phyloP scores from a whole-genome alignment of 192 early-diverging fungal genomes.

The Paraglomus occultum region DNA sequence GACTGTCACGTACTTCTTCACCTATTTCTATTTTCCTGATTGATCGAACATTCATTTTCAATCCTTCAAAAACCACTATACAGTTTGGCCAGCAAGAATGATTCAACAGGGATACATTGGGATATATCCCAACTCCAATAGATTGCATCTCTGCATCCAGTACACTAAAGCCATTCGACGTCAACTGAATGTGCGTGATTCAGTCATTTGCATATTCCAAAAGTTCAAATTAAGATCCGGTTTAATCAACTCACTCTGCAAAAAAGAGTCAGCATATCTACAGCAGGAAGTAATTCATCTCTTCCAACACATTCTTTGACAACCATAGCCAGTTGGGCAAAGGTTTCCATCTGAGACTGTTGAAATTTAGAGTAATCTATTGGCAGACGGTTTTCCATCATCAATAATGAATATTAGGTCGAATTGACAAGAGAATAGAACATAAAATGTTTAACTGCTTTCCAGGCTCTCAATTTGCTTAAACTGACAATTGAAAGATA shows the following conservation, averaged over 20 bases:
- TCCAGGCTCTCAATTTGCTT: conserved; percentile 22
- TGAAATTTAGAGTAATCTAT: conserved; percentile 34
- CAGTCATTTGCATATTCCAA: background rate
- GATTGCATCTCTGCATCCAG: conserved; percentile 41
- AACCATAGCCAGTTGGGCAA: conserved; percentile 45
- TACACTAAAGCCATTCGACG: conserved; percentile 43
- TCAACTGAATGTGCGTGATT: conserved; percentile 27
- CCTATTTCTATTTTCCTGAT: conserved; percentile 35
- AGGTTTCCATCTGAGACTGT: conserved; percentile 33
- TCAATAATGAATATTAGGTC: background rate
- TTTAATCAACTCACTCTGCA: conserved; percentile 35
- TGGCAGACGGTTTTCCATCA: background rate
- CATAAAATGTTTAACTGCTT: conserved; percentile 19
- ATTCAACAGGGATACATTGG: conserved; percentile 41
- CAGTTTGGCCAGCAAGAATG: conserved; percentile 46
- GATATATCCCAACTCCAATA: conserved; percentile 45
- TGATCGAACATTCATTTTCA: conserved; percentile 31
- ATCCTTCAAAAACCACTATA: conserved; percentile 37
- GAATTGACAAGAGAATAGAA: background rate
- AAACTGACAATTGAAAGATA: background rate
- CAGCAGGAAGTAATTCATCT: conserved; percentile 16
- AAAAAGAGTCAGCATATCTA: conserved; percentile 40
- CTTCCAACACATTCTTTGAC: conserved; percentile 29
- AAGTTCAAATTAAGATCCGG: background rate
- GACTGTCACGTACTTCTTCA: conserved; percentile 36